Base-by-base conservation (phyloP, 306 rosid species). In the Cucumis melo region DNA sequence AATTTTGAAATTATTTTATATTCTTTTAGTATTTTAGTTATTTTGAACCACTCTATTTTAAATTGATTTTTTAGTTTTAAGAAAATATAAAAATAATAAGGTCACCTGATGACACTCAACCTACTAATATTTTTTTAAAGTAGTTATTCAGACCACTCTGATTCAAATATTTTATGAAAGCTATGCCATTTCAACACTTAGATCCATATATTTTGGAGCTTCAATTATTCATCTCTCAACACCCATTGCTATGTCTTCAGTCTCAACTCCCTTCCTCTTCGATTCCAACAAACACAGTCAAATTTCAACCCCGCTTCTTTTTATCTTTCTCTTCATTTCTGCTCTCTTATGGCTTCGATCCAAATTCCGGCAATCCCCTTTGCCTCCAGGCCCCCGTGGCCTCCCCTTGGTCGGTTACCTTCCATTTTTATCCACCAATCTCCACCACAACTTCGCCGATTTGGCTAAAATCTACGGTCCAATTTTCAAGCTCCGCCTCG, bases 301-400 rank as follows among this genome's bases (percentile, higher is more conserved):
- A 21, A 21, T 21, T 57, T 21, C 63, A 20, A 57, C 15, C 7
- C 16, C 34, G 1, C 0, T 59, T 13, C 38, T 59, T 12, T 24
- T 23, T 5, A 0, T 59, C 65, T 12, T 24, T 19, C 9, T 59
- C 19, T 24, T 24, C 19, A 5, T 27, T 23, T 24, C 24, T 59
- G 36, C 65, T 24, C 19, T 24, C 1, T 59, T 59, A 7, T 59
- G 65, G 38, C 15, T 59, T 38, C 65, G 8, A 59, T 9, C 38
- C 8, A 24, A 59, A 59, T 3, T 23, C 65, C 65, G 10, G 19
- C 65, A 7, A 10, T 38, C 65, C 19, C 6, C 65, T 59, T 15
- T 8, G 34, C 78, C 78, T 23, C 78, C 78, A 6, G 65, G 78
- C 15, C 78, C 78, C 56, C 50, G 56, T 39, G 78, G 78, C 23